Evolutionary conservation across 2,329 filamentous ascomycete genomes (phyloP).

Genomic region (Endoconidiophora polonica): DNA sequence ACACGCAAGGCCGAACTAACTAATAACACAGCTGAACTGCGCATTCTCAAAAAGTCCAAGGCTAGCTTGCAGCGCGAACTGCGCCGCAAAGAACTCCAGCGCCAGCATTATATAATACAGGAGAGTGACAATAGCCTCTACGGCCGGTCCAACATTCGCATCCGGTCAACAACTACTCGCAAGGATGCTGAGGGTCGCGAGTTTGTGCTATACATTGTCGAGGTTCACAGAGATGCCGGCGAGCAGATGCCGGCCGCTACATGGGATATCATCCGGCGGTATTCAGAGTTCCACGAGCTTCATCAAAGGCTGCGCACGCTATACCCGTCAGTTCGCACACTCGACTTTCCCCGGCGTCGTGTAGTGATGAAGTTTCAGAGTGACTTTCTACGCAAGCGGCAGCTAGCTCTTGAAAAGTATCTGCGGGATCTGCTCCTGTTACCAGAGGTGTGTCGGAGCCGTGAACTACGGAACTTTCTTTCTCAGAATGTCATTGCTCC

Average conservation of each 20-base stretch:
- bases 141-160: constrained; percentile 73
- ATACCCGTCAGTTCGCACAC: constrained; percentile 72
- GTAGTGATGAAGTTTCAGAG: constrained; percentile 94
- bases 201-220: constrained; percentile 82
- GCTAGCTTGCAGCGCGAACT: constrained; percentile 86
- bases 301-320: constrained; percentile 73
- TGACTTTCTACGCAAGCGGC: constrained; percentile 84
- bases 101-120: constrained; percentile 92
- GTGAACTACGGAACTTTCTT: constrained; percentile 80
- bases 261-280: constrained; percentile 82
- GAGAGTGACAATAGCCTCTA: constrained; percentile 97
- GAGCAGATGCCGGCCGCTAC: constrained; percentile 94
- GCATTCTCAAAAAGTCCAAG: constrained; percentile 86
- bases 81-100: constrained; percentile 81
- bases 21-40: constrained; percentile 84
- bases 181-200: constrained; percentile 85
- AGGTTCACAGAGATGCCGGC: constrained; percentile 76
- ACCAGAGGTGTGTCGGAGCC: constrained; percentile 84
- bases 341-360: constrained; percentile 82
- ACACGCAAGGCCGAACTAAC: constrained; percentile 90
- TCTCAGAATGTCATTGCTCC: constrained; percentile 69
- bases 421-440: constrained; percentile 65
- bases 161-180: constrained; percentile 85
- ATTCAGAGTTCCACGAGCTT: constrained; percentile 92
- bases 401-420: constrained; percentile 70